Base-by-base conservation (phyloP, 2,329 filamentous ascomycete species). In the Aspergillus intermedius region DNA sequence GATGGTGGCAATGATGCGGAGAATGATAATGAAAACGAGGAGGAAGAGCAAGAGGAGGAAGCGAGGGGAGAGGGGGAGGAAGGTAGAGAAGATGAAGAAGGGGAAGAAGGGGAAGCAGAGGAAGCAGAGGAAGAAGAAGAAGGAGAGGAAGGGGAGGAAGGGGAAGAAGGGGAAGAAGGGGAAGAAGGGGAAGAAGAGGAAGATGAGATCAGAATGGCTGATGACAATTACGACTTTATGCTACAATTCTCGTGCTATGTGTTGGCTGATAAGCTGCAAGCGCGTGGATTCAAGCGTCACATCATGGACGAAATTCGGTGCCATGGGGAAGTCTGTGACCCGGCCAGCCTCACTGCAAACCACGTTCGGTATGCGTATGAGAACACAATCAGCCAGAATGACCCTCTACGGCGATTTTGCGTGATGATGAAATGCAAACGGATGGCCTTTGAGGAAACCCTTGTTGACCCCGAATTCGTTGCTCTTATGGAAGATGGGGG, bases 251-350 rank as follows among this genome's bases (percentile, higher is more conserved):
- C 35, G 7, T 37, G 44, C 12, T 47, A 50, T 19, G 44, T 47
- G 3, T 15, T 50, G 23, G 48, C 44, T 15, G 48, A 50, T 19
- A 50, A 47, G 37, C 23, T 50, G 13, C 37, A 46, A 19, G 39
- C 48, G 2, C 39, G 37, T 15, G 48, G 41, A 13, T 50, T 50
- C 28, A 45, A 39, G 17, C 12, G 13, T 1, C 28, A 28, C 15
- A 47, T 47, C 7, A 37, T 50, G 12, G 39, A 44, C 10, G 48
- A 50, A 23, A 47, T 50, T 17, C 37, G 25, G 19, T 21, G 30
- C 10, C 39, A 47, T 39, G 48, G 15, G 12, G 48, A 50, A 22
- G 21, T 50, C 32, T 46, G 44, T 21, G 35, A 43, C 15, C 39
- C 35, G 5, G 6, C 10, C 10, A n/a, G 41, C 17, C 13, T 50